phyloP scores from a whole-genome alignment of 805 yeast genomes.

The Saccharomycopsis sp. region DNA sequence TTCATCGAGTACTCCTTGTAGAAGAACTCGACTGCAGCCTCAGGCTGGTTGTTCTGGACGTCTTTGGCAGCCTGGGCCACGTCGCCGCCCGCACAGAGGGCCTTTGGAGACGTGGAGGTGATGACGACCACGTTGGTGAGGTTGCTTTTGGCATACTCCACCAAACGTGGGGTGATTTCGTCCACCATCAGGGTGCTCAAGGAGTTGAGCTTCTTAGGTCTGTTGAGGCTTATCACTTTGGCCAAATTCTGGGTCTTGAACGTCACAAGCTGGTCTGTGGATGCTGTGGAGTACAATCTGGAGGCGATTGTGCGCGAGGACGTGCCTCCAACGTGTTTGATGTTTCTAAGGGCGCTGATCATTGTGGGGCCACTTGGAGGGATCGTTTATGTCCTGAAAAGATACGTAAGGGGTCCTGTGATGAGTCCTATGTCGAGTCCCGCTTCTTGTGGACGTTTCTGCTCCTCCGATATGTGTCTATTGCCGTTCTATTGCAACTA shows the following conservation, averaged over 20 bases:
- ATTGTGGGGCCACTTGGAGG: no score
- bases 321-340: neutral
- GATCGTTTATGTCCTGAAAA: no score
- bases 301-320: neutral
- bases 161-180: constrained; percentile 62
- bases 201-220: constrained; percentile 81
- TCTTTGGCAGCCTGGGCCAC: constrained; percentile 70
- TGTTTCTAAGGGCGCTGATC: neutral
- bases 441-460: no score
- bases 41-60: constrained; percentile 42
- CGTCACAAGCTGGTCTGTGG: neutral
- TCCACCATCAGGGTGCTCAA: constrained; percentile 69
- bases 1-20: constrained; percentile 75
- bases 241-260: constrained; percentile 58
- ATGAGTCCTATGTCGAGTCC: no score
- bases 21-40: constrained; percentile 59
- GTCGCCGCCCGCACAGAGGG: constrained; percentile 96
- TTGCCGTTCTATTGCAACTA: no score
- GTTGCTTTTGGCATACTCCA: constrained; percentile 68
- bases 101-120: constrained; percentile 55
- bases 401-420: no score
- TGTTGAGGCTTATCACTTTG: constrained; percentile 68
- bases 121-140: constrained; percentile 57
- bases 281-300: constrained; percentile 45
- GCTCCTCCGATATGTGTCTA: no score